Evolutionary conservation across 2,329 filamentous ascomycete genomes (phyloP).

Genomic region (Metarhizium robertsii): DNA sequence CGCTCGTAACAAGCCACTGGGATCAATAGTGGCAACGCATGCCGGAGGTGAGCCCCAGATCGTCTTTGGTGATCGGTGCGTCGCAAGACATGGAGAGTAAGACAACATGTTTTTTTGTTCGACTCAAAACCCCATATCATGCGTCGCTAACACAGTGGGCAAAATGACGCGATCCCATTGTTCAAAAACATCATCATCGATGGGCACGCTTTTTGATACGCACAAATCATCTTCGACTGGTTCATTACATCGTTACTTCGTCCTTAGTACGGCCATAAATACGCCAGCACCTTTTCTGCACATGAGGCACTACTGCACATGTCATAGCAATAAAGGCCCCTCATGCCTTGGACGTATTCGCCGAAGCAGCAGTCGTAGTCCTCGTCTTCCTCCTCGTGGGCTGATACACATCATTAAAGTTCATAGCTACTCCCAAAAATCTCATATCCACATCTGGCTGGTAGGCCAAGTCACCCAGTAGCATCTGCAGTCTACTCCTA

Average conservation of each 20-base stretch:
- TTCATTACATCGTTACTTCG: background rate
- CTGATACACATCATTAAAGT: slow-evolving; percentile 96
- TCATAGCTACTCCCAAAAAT: slow-evolving; percentile 95
- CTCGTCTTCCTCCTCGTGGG: slow-evolving; percentile 58
- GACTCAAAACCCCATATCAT: no score
- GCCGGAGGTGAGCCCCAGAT: no score
- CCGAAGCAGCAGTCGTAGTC: slow-evolving; percentile 13
- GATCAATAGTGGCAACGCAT: no score
- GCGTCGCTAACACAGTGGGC: no score
- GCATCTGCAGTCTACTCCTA: slow-evolving; percentile 62
- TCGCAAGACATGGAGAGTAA: no score
- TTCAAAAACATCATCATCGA: background rate
- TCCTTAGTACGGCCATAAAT: background rate
- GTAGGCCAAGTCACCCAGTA: slow-evolving; percentile 84
- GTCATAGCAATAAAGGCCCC: background rate
- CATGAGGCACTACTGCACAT: no score
- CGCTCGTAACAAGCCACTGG: no score
- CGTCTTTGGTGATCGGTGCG: no score
- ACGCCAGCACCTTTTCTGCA: no score
- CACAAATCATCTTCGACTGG: background rate
- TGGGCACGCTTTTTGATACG: background rate
- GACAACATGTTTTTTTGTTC: no score
- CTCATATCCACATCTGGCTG: slow-evolving; percentile 93
- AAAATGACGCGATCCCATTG: background rate
- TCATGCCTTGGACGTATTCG: slow-evolving; percentile 19